These are phyloP conservation scores for Trichoderma sp. DNA, from an alignment of 2,329 filamentous ascomycete genomes.

Conservation along the genomic window DNA sequence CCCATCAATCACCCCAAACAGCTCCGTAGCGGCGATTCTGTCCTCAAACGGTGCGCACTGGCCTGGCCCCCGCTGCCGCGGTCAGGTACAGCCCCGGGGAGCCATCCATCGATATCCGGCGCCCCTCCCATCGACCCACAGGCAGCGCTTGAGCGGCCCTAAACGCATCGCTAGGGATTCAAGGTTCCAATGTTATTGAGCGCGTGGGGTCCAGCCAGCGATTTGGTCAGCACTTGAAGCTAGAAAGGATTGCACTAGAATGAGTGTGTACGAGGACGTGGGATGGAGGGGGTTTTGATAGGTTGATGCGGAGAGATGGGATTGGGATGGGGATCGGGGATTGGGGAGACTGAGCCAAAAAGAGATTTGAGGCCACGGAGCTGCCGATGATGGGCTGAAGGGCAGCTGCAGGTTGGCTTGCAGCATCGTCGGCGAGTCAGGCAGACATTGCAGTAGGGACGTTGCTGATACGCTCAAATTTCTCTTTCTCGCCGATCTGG, in stretches of 20 bases:
- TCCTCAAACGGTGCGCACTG: neutral
- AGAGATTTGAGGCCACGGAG: neutral
- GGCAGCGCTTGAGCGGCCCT: neutral
- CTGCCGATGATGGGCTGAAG: neutral
- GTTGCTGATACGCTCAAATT: neutral
- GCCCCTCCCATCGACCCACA: neutral
- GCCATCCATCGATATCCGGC: neutral
- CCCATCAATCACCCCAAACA: neutral
- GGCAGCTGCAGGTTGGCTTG: neutral
- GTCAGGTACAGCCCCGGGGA: slow-evolving; percentile 3
- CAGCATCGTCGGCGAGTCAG: neutral
- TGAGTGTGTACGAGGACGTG: neutral
- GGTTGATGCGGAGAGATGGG: neutral
- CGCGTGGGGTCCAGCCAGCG: neutral
- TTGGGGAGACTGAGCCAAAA: neutral
- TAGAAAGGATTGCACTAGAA: neutral
- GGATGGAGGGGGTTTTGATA: neutral
- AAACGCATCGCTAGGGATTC: neutral
- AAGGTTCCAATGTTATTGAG: too few relatives aligned
- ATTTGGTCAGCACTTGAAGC: neutral
- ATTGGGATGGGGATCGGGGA: neutral
- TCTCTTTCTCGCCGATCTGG: neutral
- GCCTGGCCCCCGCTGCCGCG: neutral
- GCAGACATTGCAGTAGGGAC: neutral
- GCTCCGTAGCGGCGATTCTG: neutral